phyloP scores from a whole-genome alignment of 1,139 yeast species.

The Suhomyces choctaworum region DNA sequence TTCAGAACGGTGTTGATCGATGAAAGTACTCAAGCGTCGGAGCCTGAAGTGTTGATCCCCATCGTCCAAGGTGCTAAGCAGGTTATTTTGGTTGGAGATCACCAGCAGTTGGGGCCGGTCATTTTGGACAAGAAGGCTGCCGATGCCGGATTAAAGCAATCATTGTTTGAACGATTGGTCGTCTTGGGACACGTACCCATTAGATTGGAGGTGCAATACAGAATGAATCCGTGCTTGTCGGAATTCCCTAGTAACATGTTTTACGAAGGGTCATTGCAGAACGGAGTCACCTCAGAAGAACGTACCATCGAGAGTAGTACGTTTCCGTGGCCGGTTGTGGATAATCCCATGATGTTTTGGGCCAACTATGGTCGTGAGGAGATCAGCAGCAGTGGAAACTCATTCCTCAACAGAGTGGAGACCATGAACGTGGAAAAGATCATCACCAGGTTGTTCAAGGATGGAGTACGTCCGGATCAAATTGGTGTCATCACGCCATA shows the following conservation, averaged over 20 bases:
- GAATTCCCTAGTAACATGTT: conserved; percentile 92
- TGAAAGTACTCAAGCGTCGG: conserved; percentile 92
- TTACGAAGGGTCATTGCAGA: conserved; percentile 89
- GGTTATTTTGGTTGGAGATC: conserved; percentile 90
- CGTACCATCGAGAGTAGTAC: conserved; percentile 55
- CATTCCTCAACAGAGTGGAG: conserved; percentile 85
- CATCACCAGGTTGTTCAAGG: conserved; percentile 69
- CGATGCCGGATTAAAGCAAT: conserved; percentile 82
- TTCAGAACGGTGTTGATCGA: conserved; percentile 84
- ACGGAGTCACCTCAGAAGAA: conserved; percentile 81
- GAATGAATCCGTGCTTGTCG: conserved; percentile 89
- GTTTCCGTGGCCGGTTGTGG: conserved; percentile 89
- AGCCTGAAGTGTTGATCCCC: conserved; percentile 89
- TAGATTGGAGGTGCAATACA: conserved; percentile 86
- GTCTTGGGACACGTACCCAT: conserved; percentile 85
- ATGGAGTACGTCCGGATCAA: conserved; percentile 78
- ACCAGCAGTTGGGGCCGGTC: conserved; percentile 92
- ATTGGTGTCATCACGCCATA: conserved; percentile 94
- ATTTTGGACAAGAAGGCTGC: conserved; percentile 78
- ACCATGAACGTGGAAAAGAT: conserved; percentile 88
- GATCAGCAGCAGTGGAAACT: conserved; percentile 77
- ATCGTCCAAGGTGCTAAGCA: conserved; percentile 88
- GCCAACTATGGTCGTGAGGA: conserved; percentile 88
- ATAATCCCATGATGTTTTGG: conserved; percentile 94
- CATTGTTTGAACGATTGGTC: conserved; percentile 82